Percentiles rank a stretch among this genome's conserved stretches.
These are phyloP conservation scores for Dendrobium huoshanense DNA, from an alignment of 106 monocot species.

Conservation along the genomic window DNA sequence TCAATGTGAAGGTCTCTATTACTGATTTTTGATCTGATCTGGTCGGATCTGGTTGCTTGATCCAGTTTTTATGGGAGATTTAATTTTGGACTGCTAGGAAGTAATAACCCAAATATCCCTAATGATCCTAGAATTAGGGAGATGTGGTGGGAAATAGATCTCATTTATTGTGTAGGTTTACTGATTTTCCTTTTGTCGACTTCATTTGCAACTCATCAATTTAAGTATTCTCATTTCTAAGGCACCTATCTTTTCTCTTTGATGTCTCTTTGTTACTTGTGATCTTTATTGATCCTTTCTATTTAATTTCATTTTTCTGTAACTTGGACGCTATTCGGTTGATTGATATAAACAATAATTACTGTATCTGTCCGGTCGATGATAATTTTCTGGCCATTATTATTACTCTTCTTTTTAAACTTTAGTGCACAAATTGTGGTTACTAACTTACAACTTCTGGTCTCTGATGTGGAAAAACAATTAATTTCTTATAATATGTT, in stretches of 20 bases:
- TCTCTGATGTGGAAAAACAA: not conserved
- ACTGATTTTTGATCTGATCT: not conserved
- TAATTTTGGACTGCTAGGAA: not conserved
- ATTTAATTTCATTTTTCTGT: not conserved
- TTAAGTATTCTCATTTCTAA: not conserved
- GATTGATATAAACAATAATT: not conserved
- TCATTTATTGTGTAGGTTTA: not conserved
- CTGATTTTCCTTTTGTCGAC: not conserved
- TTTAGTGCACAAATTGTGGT: not conserved
- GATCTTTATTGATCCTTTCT: not conserved
- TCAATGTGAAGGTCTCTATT: too few relatives aligned
- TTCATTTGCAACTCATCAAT: conserved; percentile 1
- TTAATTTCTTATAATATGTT: not conserved
- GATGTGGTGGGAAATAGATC: not conserved
- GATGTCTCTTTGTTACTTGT: not conserved
- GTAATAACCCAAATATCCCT: not conserved
- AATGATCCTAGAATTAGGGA: not conserved
- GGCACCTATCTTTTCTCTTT: not conserved
- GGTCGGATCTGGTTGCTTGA: not conserved
- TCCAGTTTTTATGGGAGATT: not conserved
- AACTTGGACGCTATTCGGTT: not conserved
- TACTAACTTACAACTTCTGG: not conserved
- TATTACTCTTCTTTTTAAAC: conserved; percentile 2
- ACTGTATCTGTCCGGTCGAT: not conserved
- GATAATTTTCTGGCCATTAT: not conserved